Base-by-base conservation (phyloP, 129 eudicot species). In the Saposhnikovia divaricata region DNA sequence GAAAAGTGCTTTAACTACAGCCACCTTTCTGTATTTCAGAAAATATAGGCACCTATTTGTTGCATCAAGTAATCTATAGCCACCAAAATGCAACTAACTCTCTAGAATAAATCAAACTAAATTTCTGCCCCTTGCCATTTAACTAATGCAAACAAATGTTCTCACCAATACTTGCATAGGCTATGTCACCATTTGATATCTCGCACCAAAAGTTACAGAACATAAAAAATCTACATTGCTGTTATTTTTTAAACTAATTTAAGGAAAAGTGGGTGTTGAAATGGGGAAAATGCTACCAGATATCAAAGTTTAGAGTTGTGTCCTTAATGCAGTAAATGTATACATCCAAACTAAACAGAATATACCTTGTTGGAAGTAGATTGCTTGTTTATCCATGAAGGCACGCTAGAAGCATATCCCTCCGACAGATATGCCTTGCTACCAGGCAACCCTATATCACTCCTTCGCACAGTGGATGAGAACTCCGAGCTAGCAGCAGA, bases 401-500 rank as follows among this genome's bases (percentile, higher is more conserved):
- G 80, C 43, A 71, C 77, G 28, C 87, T 85, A 6, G 88, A 85
- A 3, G 85, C 84, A 83, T 68, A 84, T 7, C 87, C 84, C 65
- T 84, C 90, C 2, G 88, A 89, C 38, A 31, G 46, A 81, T 85
- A 84, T 42, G 74, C 79, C 73, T 57, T 84, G 72, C 79, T 73
- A 34, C 78, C 81, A 25, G 85, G 87, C 74, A 83, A 73, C 80
- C 84, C 78, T 77, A 83, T 88, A 78, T 75, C 84, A 72, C 79
- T 86, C 57, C 87, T 87, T 43, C 85, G 89, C 4, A 88, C 88
- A 9, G 91, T 84, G 71, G 86, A 81, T 38, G 97, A 88, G 85
- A 89, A 89, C 80, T 92, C 97, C 2, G 97, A 92, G 85, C 97
- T 89, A 44, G 76, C 88, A 43, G 83, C 90, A 70, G 94, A 92